Percentiles rank a stretch among this genome's conserved stretches.
Evolutionary conservation across 192 early-diverging fungal species (phyloP).

Genomic region (Umbelopsis vinacea): DNA sequence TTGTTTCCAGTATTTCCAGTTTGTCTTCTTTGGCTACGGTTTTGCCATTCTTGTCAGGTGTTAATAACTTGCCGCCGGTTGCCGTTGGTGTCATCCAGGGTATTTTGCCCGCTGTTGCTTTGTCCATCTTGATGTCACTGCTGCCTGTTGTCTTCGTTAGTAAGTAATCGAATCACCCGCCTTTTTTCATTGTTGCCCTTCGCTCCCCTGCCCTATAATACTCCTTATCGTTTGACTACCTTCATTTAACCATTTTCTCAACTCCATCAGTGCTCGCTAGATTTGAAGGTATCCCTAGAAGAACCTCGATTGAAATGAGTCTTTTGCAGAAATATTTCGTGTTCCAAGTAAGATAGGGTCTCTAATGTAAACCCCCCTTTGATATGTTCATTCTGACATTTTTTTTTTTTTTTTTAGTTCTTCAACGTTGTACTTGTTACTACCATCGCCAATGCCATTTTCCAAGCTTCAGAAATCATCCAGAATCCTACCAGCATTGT

Average conservation of each 20-base stretch:
- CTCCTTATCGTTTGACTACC: background rate
- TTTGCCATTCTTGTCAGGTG: conserved; percentile 54
- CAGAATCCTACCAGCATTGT: conserved; percentile 54
- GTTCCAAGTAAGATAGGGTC: conserved; percentile 63
- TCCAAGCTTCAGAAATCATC: conserved; percentile 50
- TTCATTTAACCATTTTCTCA: background rate
- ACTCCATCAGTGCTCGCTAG: conserved; percentile 49
- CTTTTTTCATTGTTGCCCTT: background rate
- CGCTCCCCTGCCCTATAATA: background rate
- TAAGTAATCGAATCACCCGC: conserved; percentile 27
- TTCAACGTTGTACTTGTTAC: conserved; percentile 82
- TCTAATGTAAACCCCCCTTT: background rate
- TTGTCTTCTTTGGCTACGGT: conserved; percentile 53
- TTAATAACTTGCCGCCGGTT: conserved; percentile 42
- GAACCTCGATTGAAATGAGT: conserved; percentile 62
- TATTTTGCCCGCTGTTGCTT: conserved; percentile 72
- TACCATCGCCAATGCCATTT: conserved; percentile 69
- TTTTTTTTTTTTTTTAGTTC: conserved; percentile 49
- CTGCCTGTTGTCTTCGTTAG: conserved; percentile 68
- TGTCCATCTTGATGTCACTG: conserved; percentile 71
- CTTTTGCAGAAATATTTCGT: conserved; percentile 76
- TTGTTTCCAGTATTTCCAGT: conserved; percentile 57
- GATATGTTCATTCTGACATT: background rate
- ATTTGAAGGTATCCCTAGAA: conserved; percentile 63
- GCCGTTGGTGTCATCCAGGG: conserved; percentile 67